Conservation (phyloP, 257 asterid genomes). For the Solanum pimpinellifolium region DNA sequence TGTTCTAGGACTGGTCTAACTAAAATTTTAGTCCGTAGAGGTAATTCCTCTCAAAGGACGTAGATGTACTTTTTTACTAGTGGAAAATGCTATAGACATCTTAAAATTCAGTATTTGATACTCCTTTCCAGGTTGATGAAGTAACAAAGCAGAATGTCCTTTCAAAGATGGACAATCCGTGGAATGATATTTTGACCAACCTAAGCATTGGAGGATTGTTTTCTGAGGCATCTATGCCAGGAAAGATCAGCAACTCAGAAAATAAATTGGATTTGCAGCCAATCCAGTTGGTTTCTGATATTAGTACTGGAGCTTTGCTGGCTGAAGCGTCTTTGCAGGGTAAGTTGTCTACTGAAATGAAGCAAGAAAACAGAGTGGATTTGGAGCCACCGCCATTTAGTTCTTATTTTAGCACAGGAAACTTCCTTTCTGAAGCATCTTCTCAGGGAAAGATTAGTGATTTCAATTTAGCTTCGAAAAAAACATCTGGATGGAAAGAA, state of each 20-base stretch:
- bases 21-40: neutral
- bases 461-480: slow-evolving; percentile 16
- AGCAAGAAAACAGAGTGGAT: slow-evolving; percentile 1
- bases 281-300: slow-evolving; percentile 25
- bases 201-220: slow-evolving; percentile 84
- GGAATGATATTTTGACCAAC: slow-evolving; percentile 73
- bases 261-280: slow-evolving; percentile 30
- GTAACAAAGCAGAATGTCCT: slow-evolving; percentile 16
- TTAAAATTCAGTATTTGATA: neutral
- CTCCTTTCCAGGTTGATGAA: slow-evolving; percentile 39
- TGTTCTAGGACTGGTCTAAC: neutral
- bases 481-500: slow-evolving; percentile 5
- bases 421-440: slow-evolving; percentile 50
- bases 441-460: neutral
- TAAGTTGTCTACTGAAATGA: slow-evolving; percentile 26
- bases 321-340: slow-evolving; percentile 68
- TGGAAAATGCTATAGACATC: neutral
- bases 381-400: slow-evolving; percentile 25
- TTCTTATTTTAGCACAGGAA: slow-evolving; percentile 42
- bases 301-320: slow-evolving; percentile 67
- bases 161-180: slow-evolving; percentile 16
- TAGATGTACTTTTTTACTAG: neutral
- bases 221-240: slow-evolving; percentile 66
- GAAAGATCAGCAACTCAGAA: slow-evolving; percentile 27
- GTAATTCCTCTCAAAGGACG: neutral